These are phyloP conservation scores for Colletotrichum plurivorum DNA, from an alignment of 2,329 filamentous ascomycete species.

Conservation along the genomic window DNA sequence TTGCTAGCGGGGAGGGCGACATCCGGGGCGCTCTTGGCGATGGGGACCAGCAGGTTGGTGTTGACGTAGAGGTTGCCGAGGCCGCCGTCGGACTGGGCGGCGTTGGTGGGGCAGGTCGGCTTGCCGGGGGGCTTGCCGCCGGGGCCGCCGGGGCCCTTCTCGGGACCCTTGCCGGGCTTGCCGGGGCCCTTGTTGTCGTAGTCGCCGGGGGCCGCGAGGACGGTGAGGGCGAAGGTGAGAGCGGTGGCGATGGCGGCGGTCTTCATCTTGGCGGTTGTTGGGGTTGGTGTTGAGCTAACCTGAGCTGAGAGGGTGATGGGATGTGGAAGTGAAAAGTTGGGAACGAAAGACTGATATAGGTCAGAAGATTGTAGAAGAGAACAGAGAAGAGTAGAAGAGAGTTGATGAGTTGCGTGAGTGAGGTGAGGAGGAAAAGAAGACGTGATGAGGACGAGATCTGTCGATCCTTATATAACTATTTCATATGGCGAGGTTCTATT, in stretches of 20 bases:
- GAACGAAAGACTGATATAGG: neutral
- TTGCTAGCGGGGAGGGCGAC: conserved; percentile 24
- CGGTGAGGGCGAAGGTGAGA: conserved; percentile 16
- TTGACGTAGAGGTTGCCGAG: conserved; percentile 24
- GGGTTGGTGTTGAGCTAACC: too few relatives aligned
- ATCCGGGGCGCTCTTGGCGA: conserved; percentile 25
- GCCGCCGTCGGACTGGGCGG: conserved; percentile 33
- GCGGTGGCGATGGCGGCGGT: conserved; percentile 10
- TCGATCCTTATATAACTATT: neutral
- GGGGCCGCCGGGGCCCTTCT: too few relatives aligned
- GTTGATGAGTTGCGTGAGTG: neutral
- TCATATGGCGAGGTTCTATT: neutral
- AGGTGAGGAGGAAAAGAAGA: neutral
- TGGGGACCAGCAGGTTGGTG: conserved; percentile 30
- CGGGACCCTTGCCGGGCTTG: too few relatives aligned
- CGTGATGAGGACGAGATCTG: neutral
- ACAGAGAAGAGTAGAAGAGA: conserved; percentile 2
- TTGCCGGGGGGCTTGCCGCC: conserved; percentile 2
- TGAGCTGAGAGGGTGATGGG: too few relatives aligned
- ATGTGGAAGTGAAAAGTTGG: neutral
- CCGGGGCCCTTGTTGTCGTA: neutral
- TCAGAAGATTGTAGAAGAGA: neutral
- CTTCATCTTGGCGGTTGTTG: conserved; percentile 23
- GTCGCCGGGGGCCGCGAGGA: conserved; percentile 7
- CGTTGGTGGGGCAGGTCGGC: conserved; percentile 24